Evolutionary conservation across 202 grass and related monocot genomes (phyloP), one percentile per base, ranked within the genome.

Genomic region (Setaria viridis): DNA sequence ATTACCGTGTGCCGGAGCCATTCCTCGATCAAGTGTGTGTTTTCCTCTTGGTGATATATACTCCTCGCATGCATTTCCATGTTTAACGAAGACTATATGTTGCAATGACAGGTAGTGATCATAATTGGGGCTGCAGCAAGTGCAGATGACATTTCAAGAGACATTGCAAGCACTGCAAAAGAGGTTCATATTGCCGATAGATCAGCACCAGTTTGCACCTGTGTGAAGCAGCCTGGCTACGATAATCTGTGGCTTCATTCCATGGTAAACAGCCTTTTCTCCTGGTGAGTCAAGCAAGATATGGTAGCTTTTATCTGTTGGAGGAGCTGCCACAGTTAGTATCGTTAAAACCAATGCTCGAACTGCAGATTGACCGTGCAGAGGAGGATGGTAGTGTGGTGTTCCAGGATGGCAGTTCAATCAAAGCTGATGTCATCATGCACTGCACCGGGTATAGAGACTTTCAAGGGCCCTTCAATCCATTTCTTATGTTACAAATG

Each of bases 71-170:
- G 45, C 19, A 37, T 88, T 43, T 64, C 4, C 1, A 1, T 85
- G 72, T 2, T 62, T 76, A 46, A 80, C 51, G 13, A 30, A 11
- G 34, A 78, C 20, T 48, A 43, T 21, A 4, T 25, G 43, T 66
- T 30, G 14, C 67, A 21, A 66, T 71, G 34, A 57, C 78, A 96
- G 93, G 87, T 96, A 11, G 93, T 99, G 63, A 81, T 99, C 49
- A 58, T 96, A 82, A 93, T 99, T 20, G 93, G 93, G 79, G 93
- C 70, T 59, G 91, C 97, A 11, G 85, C 80, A 57, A 96, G 93
- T 87, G 93, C 90, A 9, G 7, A 84, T 53, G 97, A 99, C 84
- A 99, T 99, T 87, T 99, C 97, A 62, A 88, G 91, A 55, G 97
- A 99, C 25, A 71, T 99, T 35, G 76, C 90, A 33, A 78, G 75